Conservation (phyloP, 1,139 yeast species). For the Blastobotrys illinoisensis region DNA sequence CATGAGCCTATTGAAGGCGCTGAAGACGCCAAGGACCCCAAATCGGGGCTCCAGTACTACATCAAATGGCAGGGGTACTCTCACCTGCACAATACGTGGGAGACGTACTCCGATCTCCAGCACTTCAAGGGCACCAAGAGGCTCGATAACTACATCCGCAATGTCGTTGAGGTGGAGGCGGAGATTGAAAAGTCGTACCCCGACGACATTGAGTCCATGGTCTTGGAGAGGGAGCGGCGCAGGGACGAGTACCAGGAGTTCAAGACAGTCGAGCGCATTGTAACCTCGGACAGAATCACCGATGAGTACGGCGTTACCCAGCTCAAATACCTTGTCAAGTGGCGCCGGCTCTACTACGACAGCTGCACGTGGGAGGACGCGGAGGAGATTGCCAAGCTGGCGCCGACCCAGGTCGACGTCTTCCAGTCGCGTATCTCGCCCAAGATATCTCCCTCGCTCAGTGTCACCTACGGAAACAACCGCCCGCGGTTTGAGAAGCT, state of each 20-base stretch:
- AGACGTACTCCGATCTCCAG: conserved; percentile 53
- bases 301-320: conserved; percentile 56
- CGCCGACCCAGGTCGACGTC: conserved; percentile 78
- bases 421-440: conserved; percentile 79
- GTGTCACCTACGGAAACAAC: conserved; percentile 68
- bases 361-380: conserved; percentile 98
- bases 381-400: conserved; percentile 71
- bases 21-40: conserved; percentile 28
- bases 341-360: conserved; percentile 91
- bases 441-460: conserved; percentile 74
- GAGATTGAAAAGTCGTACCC: conserved; percentile 69
- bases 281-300: conserved; percentile 72
- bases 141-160: conserved; percentile 85
- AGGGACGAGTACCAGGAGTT: conserved; percentile 80
- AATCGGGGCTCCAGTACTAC: conserved; percentile 31
- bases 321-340: conserved; percentile 80
- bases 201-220: conserved; percentile 91
- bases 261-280: conserved; percentile 83
- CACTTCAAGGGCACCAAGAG: conserved; percentile 70
- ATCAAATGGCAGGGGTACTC: conserved; percentile 86
- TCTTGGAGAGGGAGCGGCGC: conserved; percentile 78
- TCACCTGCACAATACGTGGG: conserved; percentile 96
- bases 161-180: conserved; percentile 64
- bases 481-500: conserved; percentile 90
- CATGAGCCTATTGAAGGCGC: conserved; percentile 27